Percentiles rank a stretch among this genome's conserved stretches.
Conservation (phyloP, 495 filamentous ascomycete species). For the Aspergillus baeticus region DNA sequence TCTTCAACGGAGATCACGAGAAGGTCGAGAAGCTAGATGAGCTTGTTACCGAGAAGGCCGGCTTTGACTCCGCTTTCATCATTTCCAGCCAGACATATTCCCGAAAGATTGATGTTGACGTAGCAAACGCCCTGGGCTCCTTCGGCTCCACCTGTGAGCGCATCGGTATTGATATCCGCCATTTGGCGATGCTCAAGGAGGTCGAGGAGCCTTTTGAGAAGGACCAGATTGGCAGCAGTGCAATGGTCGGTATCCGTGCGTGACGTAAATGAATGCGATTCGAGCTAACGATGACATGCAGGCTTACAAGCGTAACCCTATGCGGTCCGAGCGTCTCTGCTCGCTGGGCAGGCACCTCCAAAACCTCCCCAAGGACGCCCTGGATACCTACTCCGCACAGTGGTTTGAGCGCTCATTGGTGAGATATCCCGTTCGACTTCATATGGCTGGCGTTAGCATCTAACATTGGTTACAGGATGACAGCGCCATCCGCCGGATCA, state of each 20-base stretch:
- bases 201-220: slow-evolving; percentile 92
- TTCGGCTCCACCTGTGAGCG: slow-evolving; percentile 81
- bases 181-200: slow-evolving; percentile 76
- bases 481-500: slow-evolving; percentile 64
- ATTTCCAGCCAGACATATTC: slow-evolving; percentile 82
- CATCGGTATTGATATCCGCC: slow-evolving; percentile 73
- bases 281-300: slow-evolving; percentile 24
- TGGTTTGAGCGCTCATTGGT: slow-evolving; percentile 72
- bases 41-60: slow-evolving; percentile 80
- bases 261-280: background rate
- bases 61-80: slow-evolving; percentile 69
- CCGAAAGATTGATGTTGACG: slow-evolving; percentile 79
- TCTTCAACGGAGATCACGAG: slow-evolving; percentile 75
- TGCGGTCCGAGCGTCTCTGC: slow-evolving; percentile 84
- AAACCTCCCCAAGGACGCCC: slow-evolving; percentile 65
- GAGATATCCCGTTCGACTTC: slow-evolving; percentile 28
- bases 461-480: slow-evolving; percentile 39
- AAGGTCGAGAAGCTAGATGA: slow-evolving; percentile 75
- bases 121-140: slow-evolving; percentile 76
- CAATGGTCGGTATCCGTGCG: slow-evolving; percentile 40
- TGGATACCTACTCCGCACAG: slow-evolving; percentile 77
- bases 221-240: slow-evolving; percentile 52
- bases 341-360: slow-evolving; percentile 67
- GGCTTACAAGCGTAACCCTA: slow-evolving; percentile 92
- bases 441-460: slow-evolving; percentile 1